Base-by-base conservation (phyloP, 768 basidiomycete species). In the Exidia glandulosa region DNA sequence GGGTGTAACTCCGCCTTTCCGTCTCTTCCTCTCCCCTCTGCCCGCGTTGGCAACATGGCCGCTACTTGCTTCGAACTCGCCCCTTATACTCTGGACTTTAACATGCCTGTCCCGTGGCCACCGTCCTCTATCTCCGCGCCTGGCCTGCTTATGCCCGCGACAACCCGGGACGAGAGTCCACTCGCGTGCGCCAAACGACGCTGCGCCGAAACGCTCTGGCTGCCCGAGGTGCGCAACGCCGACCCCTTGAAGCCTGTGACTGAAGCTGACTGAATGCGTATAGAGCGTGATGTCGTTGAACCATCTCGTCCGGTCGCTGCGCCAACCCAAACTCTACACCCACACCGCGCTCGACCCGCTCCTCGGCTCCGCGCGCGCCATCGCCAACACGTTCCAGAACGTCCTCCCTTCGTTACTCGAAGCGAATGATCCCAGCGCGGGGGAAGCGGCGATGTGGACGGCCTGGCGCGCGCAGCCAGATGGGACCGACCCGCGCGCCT, bases 121-220 rank as follows among this genome's bases (percentile, higher is more conserved):
- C n/a, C n/a, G n/a, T n/a, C n/a, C n/a, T n/a, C n/a, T n/a, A n/a
- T n/a, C n/a, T n/a, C n/a, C n/a, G n/a, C n/a, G n/a, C n/a, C n/a
- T n/a, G n/a, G n/a, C n/a, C n/a, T n/a, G n/a, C n/a, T n/a, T n/a
- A n/a, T n/a, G n/a, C n/a, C n/a, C n/a, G n/a, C n/a, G n/a, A n/a
- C n/a, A n/a, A n/a, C n/a, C n/a, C n/a, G n/a, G n/a, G n/a, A n/a
- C n/a, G n/a, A n/a, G n/a, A n/a, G n/a, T n/a, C n/a, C n/a, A n/a
- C n/a, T n/a, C n/a, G n/a, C n/a, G n/a, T n/a, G n/a, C n/a, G n/a
- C n/a, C n/a, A n/a, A n/a, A n/a, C n/a, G n/a, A n/a, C n/a, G n/a
- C n/a, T n/a, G n/a, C n/a, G n/a, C n/a, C 50, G 86, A 88, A 65
- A 87, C 85, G 64, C 76, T 90, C 6, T 90, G 87, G 87, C 77